Evolutionary conservation across 768 basidiomycete species (phyloP), one percentile per base, ranked within the genome.

Genomic region (Mycena maculata): DNA sequence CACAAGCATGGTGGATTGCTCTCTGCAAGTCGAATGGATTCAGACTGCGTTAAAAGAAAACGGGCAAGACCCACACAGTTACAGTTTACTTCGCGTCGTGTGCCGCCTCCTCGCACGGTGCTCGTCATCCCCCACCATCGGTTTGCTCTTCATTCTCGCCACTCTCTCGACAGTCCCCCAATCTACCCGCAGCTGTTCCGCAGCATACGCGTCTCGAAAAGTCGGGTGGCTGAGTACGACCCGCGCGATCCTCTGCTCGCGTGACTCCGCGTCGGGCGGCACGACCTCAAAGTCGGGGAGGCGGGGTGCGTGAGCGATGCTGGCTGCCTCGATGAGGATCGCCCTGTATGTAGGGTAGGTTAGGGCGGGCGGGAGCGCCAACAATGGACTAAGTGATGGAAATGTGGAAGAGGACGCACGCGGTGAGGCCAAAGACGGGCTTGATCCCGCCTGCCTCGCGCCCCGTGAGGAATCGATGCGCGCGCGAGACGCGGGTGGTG

Each of bases 371-470:
- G 44, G 13, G 22, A 60, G n/a, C n/a, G n/a, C n/a, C n/a, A n/a
- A n/a, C n/a, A n/a, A n/a, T n/a, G n/a, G n/a, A n/a, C n/a, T 25
- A 42, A 33, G 30, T 12, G 36, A 66, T n/a, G n/a, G n/a, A n/a
- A n/a, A n/a, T n/a, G 59, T 42, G 22, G 28, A 36, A 47, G 13
- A 6, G 12, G 9, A 86, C 92, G 68, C 75, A 96, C 94, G 94
- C 89, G 30, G 95, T 97, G 11, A 97, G 78, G 10, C 95, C 95
- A 70, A 89, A 93, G 0, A 96, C 87, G n/a, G 95, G 95, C 73
- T 94, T 96, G 16, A 94, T 86, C 0, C 95, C 94, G 16, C 90
- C 89, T 3, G 85, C 88, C 75, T 97, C 95, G 44, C 94, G 82
- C 0, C 95, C 95, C 1, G 95, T 97, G 55, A 95, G 82, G 81